phyloP scores from a whole-genome alignment of 2,329 filamentous ascomycete genomes.

The Gaeumannomyces sp. region DNA sequence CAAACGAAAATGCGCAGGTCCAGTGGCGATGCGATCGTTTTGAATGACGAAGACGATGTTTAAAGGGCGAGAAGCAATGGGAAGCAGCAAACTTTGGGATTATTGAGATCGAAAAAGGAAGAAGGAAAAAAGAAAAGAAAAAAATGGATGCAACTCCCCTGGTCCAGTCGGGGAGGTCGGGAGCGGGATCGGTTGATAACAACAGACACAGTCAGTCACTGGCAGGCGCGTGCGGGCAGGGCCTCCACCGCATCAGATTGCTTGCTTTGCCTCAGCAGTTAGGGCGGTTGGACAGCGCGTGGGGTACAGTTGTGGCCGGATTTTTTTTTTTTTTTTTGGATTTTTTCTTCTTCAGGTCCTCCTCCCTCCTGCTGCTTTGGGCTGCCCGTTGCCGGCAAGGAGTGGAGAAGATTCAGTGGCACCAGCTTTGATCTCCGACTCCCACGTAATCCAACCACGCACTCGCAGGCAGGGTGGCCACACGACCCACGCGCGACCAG shows the following conservation, averaged over 20 bases:
- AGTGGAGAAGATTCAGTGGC: neutral
- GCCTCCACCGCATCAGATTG: neutral
- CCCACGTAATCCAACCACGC: slow-evolving; percentile 1
- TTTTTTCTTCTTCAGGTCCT: too few relatives aligned
- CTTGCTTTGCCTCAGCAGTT: neutral
- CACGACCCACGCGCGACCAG: neutral
- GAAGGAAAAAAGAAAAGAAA: neutral
- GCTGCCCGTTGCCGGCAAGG: too few relatives aligned
- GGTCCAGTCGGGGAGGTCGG: neutral
- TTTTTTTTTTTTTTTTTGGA: too few relatives aligned
- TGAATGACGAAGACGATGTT: neutral
- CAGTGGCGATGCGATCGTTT: neutral
- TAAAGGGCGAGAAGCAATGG: neutral
- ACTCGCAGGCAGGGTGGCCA: too few relatives aligned
- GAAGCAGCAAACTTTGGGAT: neutral
- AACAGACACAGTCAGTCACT: neutral
- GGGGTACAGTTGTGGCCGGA: neutral
- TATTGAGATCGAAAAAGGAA: neutral
- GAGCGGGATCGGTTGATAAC: neutral
- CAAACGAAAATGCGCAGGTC: neutral
- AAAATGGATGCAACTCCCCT: neutral
- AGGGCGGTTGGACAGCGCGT: neutral
- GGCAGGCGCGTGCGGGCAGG: neutral
- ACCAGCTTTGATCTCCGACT: neutral
- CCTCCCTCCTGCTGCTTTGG: neutral